These are phyloP conservation scores for Globisporangium parvum DNA, from an alignment of 352 stramenopile species.

Conservation along the genomic window DNA sequence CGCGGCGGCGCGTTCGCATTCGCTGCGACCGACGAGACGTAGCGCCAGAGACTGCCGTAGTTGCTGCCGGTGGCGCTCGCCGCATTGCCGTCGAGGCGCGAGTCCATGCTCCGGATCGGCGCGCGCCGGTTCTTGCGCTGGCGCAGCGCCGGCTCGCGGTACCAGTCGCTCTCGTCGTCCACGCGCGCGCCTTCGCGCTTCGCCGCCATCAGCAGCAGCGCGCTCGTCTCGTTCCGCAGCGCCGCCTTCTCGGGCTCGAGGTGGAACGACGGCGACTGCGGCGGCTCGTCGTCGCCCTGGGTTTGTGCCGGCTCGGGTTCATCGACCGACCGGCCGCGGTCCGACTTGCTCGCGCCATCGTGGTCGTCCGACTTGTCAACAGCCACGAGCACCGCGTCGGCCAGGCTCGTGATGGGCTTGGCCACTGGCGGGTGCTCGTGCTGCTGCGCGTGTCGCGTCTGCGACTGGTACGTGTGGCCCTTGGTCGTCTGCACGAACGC, in stretches of 20 bases:
- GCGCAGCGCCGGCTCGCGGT: conserved; percentile 64
- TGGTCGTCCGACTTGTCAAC: conserved; percentile 3
- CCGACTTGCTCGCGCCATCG: neutral
- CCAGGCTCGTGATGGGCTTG: conserved; percentile 6
- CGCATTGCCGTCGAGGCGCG: conserved; percentile 2
- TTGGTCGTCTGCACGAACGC: conserved; percentile 38
- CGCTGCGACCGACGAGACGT: neutral
- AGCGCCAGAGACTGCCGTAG: conserved; percentile 15
- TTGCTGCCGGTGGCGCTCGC: neutral
- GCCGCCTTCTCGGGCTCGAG: conserved; percentile 9
- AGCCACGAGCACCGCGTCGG: conserved; percentile 9
- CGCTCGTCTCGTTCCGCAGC: conserved; percentile 21
- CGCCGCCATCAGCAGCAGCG: conserved; percentile 30
- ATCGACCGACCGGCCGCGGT: conserved; percentile 1
- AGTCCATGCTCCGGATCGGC: conserved; percentile 9
- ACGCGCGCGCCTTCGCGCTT: conserved; percentile 26
- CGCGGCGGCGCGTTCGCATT: conserved; percentile 1
- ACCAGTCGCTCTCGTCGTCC: conserved; percentile 62
- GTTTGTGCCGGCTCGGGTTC: conserved; percentile 9
- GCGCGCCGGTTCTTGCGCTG: conserved; percentile 15
- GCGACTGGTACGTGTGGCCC: conserved; percentile 29
- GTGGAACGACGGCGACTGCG: conserved; percentile 6
- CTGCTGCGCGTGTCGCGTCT: conserved; percentile 19
- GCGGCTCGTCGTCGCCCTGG: conserved; percentile 3
- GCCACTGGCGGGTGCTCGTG: conserved; percentile 4